These are phyloP conservation scores for Russula vinacea DNA, from an alignment of 768 basidiomycete species.

Conservation along the genomic window DNA sequence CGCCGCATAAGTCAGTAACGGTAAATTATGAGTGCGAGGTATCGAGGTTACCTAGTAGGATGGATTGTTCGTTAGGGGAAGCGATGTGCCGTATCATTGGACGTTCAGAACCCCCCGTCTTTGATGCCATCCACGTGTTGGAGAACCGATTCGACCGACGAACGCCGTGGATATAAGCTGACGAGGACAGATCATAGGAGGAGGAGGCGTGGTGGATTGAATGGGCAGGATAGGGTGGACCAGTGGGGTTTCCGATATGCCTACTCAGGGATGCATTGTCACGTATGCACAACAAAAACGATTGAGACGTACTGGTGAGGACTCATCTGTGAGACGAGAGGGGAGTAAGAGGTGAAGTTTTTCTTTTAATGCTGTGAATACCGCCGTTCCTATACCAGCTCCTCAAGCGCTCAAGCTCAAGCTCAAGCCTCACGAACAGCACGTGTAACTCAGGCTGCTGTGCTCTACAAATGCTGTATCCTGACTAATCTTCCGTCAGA, in stretches of 20 bases:
- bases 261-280: not conserved
- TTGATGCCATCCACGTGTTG: not conserved
- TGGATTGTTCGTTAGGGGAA: not conserved
- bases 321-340: no score
- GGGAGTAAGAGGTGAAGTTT: no score
- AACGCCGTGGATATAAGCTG: not conserved
- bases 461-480: no score
- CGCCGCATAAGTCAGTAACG: not conserved
- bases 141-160: no score
- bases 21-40: not conserved
- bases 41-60: not conserved
- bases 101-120: not conserved
- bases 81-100: not conserved
- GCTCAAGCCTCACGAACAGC: no score
- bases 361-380: no score
- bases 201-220: no score
- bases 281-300: not conserved
- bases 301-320: not conserved
- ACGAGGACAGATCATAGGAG: not conserved
- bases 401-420: no score
- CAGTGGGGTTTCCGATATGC: not conserved
- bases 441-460: no score
- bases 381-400: no score
- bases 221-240: no score
- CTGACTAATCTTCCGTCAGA: no score